Evolutionary conservation across 495 filamentous ascomycete genomes (phyloP), one percentile per base, ranked within the genome.

Genomic region (Annulohypoxylon bovei): DNA sequence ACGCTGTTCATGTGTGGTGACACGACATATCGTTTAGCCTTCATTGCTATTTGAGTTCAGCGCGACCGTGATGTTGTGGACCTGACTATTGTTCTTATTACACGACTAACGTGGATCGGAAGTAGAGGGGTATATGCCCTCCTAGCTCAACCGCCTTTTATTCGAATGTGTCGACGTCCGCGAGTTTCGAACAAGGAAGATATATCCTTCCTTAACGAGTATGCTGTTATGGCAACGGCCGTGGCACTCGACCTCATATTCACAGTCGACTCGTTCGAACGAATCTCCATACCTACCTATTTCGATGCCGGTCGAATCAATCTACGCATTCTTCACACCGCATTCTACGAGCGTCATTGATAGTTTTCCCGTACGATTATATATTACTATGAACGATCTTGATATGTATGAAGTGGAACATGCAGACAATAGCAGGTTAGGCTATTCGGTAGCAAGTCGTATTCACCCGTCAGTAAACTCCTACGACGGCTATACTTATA

Each of bases 381-480:
- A 8, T 32, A 1, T 23, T 14, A 18, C 2, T 5, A 14, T 8
- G 4, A 22, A 44, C 28, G 47, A 37, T 25, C 9, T 11, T 14
- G 30, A 9, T 49, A 11, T 5, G 39, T 33, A 54, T 35, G 44
- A 49, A 59, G 35, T 16, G 46, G 27, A 32, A 3, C 4, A 60
- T 39, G n/a, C 39, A 42, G 20, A 46, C 23, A 9, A 35, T 3
- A 20, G 40, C 16, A 37, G 47, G 30, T 44, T 68, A 5, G 32
- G 32, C 16, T 27, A 32, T 68, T 58, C 40, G 58, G 23, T 25
- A 52, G 40, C 52, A 62, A 62, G 65, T 35, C 3, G 30, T 22
- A 32, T 33, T 49, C 23, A 33, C 33, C 40, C 56, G 59, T 33
- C 49, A 30, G 58, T 32, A 58, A 56, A 55, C 62, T 62, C 18